A percentile compares a stretch with the other conserved stretches of the same genome.
Evolutionary conservation across 257 asterid genomes (phyloP).

Genomic region (Solanum sparsipilum): DNA sequence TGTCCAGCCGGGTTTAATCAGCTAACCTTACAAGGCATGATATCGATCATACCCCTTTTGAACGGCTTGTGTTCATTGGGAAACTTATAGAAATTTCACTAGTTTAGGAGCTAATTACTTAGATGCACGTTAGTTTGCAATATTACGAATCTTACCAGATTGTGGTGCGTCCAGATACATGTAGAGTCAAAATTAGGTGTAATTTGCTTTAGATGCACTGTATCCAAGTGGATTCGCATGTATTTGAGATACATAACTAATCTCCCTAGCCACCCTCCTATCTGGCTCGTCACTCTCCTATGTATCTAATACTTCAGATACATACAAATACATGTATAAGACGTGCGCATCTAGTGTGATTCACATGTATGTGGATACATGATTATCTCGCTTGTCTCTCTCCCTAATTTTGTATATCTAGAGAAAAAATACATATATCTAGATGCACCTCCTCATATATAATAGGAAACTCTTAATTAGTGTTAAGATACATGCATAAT

Average conservation of each 20-base stretch:
- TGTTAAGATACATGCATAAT: too few relatives aligned
- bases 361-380: neutral
- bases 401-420: neutral
- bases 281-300: neutral
- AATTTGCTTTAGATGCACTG: neutral
- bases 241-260: too few relatives aligned
- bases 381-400: neutral
- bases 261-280: neutral
- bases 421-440: too few relatives aligned
- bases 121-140: too few relatives aligned
- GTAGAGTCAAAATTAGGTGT: neutral
- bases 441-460: too few relatives aligned
- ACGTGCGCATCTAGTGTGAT: neutral
- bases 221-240: neutral
- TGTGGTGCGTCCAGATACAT: too few relatives aligned
- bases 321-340: neutral
- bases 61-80: neutral
- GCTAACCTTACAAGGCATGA: neutral
- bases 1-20: too few relatives aligned
- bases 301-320: neutral
- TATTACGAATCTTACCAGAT: too few relatives aligned
- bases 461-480: too few relatives aligned
- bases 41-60: neutral
- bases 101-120: too few relatives aligned
- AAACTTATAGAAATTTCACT: neutral